A percentile compares a stretch with the other conserved stretches of the same genome.
These are phyloP conservation scores for Dendrobium nobile DNA, from an alignment of 106 monocot species.

Conservation along the genomic window DNA sequence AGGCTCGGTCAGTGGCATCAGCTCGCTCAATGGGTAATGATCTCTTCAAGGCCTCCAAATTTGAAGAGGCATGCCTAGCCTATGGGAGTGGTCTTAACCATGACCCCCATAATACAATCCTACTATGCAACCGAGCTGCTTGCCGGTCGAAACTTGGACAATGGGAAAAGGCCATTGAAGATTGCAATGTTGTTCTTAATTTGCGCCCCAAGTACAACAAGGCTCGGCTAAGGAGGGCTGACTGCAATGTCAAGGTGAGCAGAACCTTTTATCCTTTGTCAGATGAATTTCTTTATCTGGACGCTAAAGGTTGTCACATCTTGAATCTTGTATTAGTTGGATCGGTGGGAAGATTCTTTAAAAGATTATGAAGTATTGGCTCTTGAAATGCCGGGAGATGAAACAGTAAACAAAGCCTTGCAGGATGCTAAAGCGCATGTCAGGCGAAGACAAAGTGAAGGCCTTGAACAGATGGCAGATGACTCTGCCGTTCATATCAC, in stretches of 20 bases:
- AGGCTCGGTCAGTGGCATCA: constrained; percentile 23
- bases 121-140: constrained; percentile 75
- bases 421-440: constrained; percentile 37
- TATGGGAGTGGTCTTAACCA: constrained; percentile 59
- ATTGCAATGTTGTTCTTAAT: constrained; percentile 48
- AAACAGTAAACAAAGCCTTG: constrained; percentile 50
- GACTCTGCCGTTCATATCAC: background rate
- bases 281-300: background rate
- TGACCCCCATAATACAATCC: constrained; percentile 56
- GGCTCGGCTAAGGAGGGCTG: constrained; percentile 69
- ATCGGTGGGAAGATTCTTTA: constrained; percentile 50
- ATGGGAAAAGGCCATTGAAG: constrained; percentile 57
- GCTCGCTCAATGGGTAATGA: constrained; percentile 53
- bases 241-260: constrained; percentile 70
- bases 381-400: constrained; percentile 49
- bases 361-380: constrained; percentile 54
- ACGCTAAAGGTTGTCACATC: background rate
- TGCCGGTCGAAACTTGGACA: constrained; percentile 45
- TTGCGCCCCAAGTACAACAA: constrained; percentile 54
- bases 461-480: background rate
- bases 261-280: background rate
- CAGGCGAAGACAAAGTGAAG: background rate
- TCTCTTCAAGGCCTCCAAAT: constrained; percentile 55
- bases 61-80: constrained; percentile 53
- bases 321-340: constrained; percentile 36